These are phyloP conservation scores for Tricholoma sp. DNA, from an alignment of 768 basidiomycete genomes.

Conservation along the genomic window DNA sequence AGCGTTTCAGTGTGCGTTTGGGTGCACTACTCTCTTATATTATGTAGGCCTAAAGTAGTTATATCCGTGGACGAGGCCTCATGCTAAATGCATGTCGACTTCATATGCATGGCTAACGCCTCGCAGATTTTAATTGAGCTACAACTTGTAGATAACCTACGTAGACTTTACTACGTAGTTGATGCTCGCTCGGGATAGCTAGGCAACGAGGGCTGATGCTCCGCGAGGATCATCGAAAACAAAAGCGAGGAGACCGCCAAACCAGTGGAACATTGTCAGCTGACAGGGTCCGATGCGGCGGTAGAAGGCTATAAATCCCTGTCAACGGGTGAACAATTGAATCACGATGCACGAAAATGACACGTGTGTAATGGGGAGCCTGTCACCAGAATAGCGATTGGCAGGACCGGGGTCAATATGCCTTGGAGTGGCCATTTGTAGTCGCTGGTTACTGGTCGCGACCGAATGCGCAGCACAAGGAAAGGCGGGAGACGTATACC, in stretches of 20 bases:
- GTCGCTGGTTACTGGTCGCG: neutral
- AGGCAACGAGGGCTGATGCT: neutral
- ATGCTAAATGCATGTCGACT: neutral
- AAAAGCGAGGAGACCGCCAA: neutral
- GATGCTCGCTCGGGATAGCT: neutral
- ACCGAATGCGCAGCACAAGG: neutral
- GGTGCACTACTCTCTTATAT: neutral
- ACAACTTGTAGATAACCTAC: neutral
- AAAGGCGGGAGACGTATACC: neutral
- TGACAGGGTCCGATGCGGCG: neutral
- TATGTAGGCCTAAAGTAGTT: neutral
- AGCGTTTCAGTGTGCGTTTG: neutral
- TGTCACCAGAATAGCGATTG: neutral
- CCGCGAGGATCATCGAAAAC: neutral
- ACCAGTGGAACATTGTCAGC: neutral
- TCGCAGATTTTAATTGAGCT: neutral
- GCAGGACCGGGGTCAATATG: conserved; percentile 3
- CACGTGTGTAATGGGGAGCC: conserved; percentile 3
- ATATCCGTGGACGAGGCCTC: neutral
- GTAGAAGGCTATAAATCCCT: conserved; percentile 2
- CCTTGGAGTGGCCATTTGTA: neutral
- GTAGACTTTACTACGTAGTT: no score
- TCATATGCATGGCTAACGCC: neutral
- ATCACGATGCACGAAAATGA: conserved; percentile 1
- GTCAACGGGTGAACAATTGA: conserved; percentile 1